Conservation (phyloP, 306 rosid genomes). For the Prunus persica region DNA sequence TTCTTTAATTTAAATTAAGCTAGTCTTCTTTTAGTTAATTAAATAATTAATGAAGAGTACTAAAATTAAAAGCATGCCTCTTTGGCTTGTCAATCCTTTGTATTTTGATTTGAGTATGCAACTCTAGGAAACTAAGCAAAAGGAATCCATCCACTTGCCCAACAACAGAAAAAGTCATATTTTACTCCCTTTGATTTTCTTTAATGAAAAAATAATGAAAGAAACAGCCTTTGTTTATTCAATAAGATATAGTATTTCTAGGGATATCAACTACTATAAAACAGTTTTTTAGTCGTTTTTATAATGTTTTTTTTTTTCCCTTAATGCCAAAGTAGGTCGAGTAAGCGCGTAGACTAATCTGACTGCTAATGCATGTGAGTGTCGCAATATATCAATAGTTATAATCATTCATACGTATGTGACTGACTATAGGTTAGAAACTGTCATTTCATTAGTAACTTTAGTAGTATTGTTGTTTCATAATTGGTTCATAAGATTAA, state of each 20-base stretch:
- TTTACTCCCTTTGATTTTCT: neutral
- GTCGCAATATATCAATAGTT: no score
- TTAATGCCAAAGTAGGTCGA: no score
- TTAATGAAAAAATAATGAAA: neutral
- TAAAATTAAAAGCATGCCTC: slow-evolving; percentile 1
- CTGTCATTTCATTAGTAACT: no score
- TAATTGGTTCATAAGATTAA: neutral
- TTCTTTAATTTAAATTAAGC: neutral
- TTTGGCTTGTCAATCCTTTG: slow-evolving; percentile 3
- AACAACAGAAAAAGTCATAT: neutral
- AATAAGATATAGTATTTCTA: no score
- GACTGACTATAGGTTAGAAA: no score
- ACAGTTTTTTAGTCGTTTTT: no score
- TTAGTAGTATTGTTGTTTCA: no score
- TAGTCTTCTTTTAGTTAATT: neutral
- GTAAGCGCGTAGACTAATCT: no score
- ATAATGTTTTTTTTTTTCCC: no score
- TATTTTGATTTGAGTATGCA: neutral
- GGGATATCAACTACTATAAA: no score
- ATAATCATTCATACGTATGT: no score
- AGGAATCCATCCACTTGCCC: slow-evolving; percentile 20
- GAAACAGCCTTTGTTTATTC: neutral
- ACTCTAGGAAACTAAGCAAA: neutral
- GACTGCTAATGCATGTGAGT: no score
- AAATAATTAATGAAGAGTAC: neutral